Conservation (phyloP, 179 eudicot species). For the Carnegiea gigantea region DNA sequence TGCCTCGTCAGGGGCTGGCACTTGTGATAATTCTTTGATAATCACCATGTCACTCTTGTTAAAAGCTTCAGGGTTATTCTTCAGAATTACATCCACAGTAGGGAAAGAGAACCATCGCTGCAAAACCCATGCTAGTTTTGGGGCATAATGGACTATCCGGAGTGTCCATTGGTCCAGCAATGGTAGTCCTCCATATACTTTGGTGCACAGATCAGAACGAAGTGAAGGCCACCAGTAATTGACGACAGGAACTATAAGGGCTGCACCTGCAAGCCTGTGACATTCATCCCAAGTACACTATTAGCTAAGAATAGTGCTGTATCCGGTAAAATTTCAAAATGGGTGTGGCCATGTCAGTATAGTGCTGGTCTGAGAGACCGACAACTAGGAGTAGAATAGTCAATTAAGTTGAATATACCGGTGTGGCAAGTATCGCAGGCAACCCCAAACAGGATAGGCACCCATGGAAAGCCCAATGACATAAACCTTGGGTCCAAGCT, state of each 20-base stretch:
- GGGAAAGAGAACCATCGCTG: conserved; percentile 29
- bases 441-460: conserved; percentile 60
- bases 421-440: conserved; percentile 49
- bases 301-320: neutral
- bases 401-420: neutral
- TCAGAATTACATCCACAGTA: conserved; percentile 19
- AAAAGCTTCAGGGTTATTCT: conserved; percentile 36
- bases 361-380: neutral
- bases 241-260: conserved; percentile 26
- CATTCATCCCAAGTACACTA: neutral
- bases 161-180: conserved; percentile 30
- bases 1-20: too few species aligned
- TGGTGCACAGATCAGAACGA: conserved; percentile 25
- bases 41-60: conserved; percentile 30
- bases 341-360: neutral
- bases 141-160: conserved; percentile 26
- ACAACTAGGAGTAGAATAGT: neutral
- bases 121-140: conserved; percentile 36
- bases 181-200: conserved; percentile 19
- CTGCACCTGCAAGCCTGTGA: conserved; percentile 40
- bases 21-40: too few species aligned
- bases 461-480: conserved; percentile 45
- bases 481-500: conserved; percentile 61
- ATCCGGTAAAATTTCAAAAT: too few species aligned
- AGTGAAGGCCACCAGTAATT: conserved; percentile 54